Evolutionary conservation across 2,329 filamentous ascomycete genomes (phyloP), one percentile per base, ranked within the genome.

Genomic region (Aspergillus pseudonomiae): DNA sequence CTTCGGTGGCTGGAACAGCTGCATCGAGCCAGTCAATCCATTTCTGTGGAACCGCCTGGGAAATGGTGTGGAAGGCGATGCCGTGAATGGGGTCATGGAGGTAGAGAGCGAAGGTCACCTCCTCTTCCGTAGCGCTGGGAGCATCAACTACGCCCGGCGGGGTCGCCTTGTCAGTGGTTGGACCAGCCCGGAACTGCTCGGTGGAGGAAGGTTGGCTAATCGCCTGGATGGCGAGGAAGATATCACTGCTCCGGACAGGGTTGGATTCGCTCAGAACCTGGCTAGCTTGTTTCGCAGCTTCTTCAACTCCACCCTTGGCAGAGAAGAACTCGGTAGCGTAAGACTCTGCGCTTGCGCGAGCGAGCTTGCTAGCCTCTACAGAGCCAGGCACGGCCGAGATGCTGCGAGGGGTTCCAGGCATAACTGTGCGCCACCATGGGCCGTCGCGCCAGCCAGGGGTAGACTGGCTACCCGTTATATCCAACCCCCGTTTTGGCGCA

Each of bases 21-120:
- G 91, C 90, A 75, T 99, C 94, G 7, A 99, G 85, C 95, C 95
- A 99, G 65, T 89, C 86, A 57, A 92, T 86, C 95, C 95, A 99
- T 74, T 90, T 89, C 46, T 88, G 86, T 0, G 95, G 95, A 56
- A 98, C 84, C 10, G 88, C 78, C 80, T 99, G 95, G 64, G 92
- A 94, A 71, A 97, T 78, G 1, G 92, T 88, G 69, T 89, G 86
- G 83, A 95, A 98, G 63, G 90, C 89, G 70, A 99, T 96, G 63
- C 91, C 89, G 78, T 99, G 95, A 41, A 97, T 88, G 2, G 95
- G 94, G 73, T 99, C 95, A 72, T 86, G 81, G 65, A 91, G 89
- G 80, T 91, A 93, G 71, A 94, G 86, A 62, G 93, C 91, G 68
- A 94, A 92, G 73, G 90, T 83, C 62, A 94, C 78, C 73, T 90